Evolutionary conservation across 768 basidiomycete species (phyloP).

Genomic region (Tylopilus felleus): DNA sequence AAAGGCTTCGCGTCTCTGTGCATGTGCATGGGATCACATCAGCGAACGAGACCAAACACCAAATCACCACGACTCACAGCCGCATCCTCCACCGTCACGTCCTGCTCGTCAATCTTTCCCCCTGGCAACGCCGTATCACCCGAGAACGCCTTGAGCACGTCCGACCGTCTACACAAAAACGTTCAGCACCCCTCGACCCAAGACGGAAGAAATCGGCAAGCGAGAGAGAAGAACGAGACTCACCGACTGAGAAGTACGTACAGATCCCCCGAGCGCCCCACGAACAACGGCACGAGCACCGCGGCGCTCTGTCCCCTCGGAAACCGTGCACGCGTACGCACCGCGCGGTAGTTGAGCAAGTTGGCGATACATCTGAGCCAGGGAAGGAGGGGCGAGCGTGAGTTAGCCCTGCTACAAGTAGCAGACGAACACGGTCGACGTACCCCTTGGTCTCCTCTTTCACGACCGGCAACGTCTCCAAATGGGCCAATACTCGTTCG

Average conservation of each 20-base stretch:
- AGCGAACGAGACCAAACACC: background rate
- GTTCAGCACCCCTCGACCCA: too few relatives aligned
- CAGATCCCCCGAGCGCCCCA: slow-evolving; percentile 78
- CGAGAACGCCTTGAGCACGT: slow-evolving; percentile 70
- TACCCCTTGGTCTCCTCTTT: slow-evolving; percentile 25
- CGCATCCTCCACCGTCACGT: slow-evolving; percentile 70
- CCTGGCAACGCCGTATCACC: slow-evolving; percentile 89
- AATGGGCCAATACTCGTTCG: background rate
- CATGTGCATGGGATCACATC: background rate
- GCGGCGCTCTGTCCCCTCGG: slow-evolving; percentile 66
- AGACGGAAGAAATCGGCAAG: too few relatives aligned
- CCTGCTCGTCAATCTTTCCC: slow-evolving; percentile 71
- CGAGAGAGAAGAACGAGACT: slow-evolving; percentile 23
- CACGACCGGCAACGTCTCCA: slow-evolving; percentile 11
- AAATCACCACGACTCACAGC: slow-evolving; percentile 47
- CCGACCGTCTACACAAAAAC: slow-evolving; percentile 54
- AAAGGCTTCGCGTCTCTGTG: slow-evolving; percentile 79
- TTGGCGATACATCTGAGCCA: slow-evolving; percentile 21
- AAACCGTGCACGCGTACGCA: slow-evolving; percentile 33
- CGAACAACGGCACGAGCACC: slow-evolving; percentile 81
- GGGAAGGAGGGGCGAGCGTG: too few relatives aligned
- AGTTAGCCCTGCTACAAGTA: too few relatives aligned
- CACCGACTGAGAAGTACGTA: slow-evolving; percentile 84
- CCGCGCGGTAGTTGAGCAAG: slow-evolving; percentile 26
- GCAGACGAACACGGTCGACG: too few relatives aligned